Evolutionary conservation across 306 rosid species (phyloP).

Genomic region (Ammopiptanthus mongolicus): DNA sequence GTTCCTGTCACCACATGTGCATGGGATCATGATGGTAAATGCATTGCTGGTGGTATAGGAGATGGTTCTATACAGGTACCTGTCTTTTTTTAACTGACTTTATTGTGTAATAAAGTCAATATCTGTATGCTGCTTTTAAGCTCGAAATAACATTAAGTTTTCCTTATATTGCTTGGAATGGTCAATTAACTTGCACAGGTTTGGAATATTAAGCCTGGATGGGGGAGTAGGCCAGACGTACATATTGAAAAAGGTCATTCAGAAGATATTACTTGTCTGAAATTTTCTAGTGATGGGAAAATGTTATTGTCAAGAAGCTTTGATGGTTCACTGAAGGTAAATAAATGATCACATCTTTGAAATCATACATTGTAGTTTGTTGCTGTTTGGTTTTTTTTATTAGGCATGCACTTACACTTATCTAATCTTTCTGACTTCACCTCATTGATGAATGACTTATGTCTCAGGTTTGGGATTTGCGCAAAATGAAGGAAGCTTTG

Average conservation of each 20-base stretch:
- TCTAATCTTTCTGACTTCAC: not conserved
- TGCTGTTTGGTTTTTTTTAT: constrained; percentile 7
- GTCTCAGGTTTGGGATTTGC: constrained; percentile 92
- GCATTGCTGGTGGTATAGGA: constrained; percentile 87
- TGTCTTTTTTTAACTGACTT: not conserved
- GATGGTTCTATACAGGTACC: constrained; percentile 94
- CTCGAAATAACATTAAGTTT: not conserved
- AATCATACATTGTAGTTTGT: not conserved
- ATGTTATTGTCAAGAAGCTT: constrained; percentile 74
- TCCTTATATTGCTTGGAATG: constrained; percentile 19
- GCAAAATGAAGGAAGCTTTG: constrained; percentile 64
- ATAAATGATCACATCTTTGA: not conserved
- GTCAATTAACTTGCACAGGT: constrained; percentile 40
- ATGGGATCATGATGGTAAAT: constrained; percentile 85
- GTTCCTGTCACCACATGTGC: constrained; percentile 88
- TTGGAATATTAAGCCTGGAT: constrained; percentile 90
- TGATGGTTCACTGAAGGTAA: constrained; percentile 85
- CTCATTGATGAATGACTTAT: constrained; percentile 9
- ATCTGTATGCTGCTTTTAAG: not conserved
- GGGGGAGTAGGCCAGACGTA: constrained; percentile 96
- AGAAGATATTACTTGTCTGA: constrained; percentile 70
- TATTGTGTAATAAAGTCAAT: not conserved
- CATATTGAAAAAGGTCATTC: constrained; percentile 61
- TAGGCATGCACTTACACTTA: not conserved
- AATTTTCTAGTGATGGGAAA: constrained; percentile 77